Percentiles rank a stretch among this genome's conserved stretches.
These are phyloP conservation scores for Mycena galericulata DNA, from an alignment of 768 basidiomycete species.

Conservation along the genomic window DNA sequence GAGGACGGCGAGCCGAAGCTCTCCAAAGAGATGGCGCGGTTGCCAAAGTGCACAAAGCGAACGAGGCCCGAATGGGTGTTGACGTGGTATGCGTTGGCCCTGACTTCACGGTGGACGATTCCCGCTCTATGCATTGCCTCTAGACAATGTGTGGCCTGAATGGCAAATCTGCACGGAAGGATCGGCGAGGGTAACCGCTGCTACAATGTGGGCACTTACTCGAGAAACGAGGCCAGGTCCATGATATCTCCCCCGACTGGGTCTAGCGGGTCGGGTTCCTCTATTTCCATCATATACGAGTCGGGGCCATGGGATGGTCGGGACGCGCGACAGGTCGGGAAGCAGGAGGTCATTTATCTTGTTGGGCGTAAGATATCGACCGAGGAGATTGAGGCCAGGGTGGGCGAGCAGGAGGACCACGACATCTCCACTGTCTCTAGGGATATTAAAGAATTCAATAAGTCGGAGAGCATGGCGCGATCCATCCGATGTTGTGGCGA, in stretches of 20 bases:
- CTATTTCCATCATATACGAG: constrained; percentile 60
- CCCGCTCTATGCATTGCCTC: constrained; percentile 75
- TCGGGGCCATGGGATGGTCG: constrained; percentile 60
- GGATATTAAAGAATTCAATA: constrained; percentile 76
- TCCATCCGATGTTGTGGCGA: constrained; percentile 63
- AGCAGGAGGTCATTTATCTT: constrained; percentile 77
- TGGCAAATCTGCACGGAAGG: constrained; percentile 66
- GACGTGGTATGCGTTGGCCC: constrained; percentile 81
- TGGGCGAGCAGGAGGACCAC: constrained; percentile 79
- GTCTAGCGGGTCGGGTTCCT: constrained; percentile 59
- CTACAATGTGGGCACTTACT: constrained; percentile 56
- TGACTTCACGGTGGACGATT: constrained; percentile 79
- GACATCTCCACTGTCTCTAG: constrained; percentile 73
- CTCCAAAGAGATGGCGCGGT: constrained; percentile 78
- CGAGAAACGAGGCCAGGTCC: constrained; percentile 82
- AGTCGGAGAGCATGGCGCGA: constrained; percentile 66
- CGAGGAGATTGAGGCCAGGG: constrained; percentile 76
- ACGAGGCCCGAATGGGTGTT: constrained; percentile 78
- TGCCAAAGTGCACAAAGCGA: constrained; percentile 80
- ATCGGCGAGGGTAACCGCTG: constrained; percentile 1
- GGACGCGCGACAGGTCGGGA: constrained; percentile 60
- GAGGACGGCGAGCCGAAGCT: constrained; percentile 78
- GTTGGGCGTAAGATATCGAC: constrained; percentile 74
- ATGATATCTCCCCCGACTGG: constrained; percentile 75
- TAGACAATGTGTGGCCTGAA: constrained; percentile 79